Evolutionary conservation across 2,329 filamentous ascomycete genomes (phyloP).

Genomic region (Metarhizium brunneum): DNA sequence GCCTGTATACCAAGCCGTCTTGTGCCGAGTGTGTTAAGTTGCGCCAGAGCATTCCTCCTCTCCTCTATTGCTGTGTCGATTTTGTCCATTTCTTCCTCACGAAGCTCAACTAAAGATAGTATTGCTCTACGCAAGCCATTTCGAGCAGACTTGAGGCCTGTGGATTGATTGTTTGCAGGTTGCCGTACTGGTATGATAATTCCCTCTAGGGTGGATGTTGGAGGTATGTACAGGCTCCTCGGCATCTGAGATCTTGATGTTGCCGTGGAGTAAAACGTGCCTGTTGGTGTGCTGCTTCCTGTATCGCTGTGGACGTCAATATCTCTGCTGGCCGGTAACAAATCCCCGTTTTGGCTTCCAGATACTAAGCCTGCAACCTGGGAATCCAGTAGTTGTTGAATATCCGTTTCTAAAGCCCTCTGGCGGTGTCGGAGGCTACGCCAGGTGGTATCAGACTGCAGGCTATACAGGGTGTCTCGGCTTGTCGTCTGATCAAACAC

Average conservation of each 20-base stretch:
- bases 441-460: constrained; percentile 34
- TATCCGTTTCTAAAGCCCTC: constrained; percentile 33
- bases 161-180: constrained; percentile 36
- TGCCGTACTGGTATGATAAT: constrained; percentile 54
- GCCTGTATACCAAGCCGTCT: constrained; percentile 39
- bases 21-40: constrained; percentile 43
- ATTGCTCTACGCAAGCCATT: constrained; percentile 55
- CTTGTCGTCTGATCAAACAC: constrained; percentile 27
- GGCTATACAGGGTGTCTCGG: neutral
- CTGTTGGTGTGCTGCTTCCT: constrained; percentile 32
- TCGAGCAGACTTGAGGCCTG: constrained; percentile 54
- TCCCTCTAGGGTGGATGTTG: constrained; percentile 29
- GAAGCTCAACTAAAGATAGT: constrained; percentile 53
- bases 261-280: constrained; percentile 28
- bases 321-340: constrained; percentile 8
- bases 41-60: constrained; percentile 47
- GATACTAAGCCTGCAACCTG: constrained; percentile 36
- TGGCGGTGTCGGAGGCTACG: constrained; percentile 36
- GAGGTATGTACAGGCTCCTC: constrained; percentile 32
- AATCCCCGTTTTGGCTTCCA: constrained; percentile 19
- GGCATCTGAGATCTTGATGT: constrained; percentile 30
- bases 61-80: constrained; percentile 47
- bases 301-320: constrained; percentile 27
- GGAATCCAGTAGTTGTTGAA: constrained; percentile 38
- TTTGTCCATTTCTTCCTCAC: constrained; percentile 56